Conservation (phyloP, 352 stramenopile genomes). For the Globisporangium paddicum region DNA sequence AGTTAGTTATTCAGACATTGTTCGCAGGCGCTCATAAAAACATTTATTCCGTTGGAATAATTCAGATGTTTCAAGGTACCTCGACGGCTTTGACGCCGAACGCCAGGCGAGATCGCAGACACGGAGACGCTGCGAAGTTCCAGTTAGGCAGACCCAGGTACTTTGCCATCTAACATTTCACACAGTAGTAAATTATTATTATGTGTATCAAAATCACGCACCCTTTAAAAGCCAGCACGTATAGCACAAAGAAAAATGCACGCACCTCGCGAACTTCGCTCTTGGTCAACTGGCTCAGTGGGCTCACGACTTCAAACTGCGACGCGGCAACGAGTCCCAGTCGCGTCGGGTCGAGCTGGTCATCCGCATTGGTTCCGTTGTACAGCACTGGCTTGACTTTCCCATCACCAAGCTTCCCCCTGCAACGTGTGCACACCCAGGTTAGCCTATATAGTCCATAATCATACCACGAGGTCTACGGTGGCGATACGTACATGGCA, state of each 20-base stretch:
- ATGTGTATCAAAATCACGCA: background rate
- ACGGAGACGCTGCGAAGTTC: constrained; percentile 94
- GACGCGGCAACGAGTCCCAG: constrained; percentile 85
- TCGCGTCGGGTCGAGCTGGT: constrained; percentile 91
- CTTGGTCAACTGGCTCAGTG: constrained; percentile 89
- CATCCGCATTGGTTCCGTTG: constrained; percentile 97
- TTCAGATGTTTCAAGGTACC: constrained; percentile 22
- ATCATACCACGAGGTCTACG: background rate
- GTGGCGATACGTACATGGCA: constrained; percentile 18
- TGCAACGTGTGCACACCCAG: background rate
- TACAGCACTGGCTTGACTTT: constrained; percentile 70
- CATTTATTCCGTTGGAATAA: too few relatives aligned
- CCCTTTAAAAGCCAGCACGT: background rate
- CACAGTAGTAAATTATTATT: background rate
- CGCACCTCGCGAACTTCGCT: constrained; percentile 72
- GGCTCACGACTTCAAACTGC: constrained; percentile 92
- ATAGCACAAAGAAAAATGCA: background rate
- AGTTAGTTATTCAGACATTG: too few relatives aligned
- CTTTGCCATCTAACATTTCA: constrained; percentile 59
- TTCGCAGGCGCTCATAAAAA: too few relatives aligned
- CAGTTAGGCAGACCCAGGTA: constrained; percentile 94
- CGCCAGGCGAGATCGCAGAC: constrained; percentile 92
- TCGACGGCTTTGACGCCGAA: constrained; percentile 92
- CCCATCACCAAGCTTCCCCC: constrained; percentile 16
- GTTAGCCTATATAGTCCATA: too few relatives aligned